These are phyloP conservation scores for Ophiocordyceps camponoti-rufipedis DNA, from an alignment of 2,329 filamentous ascomycete genomes.

Conservation along the genomic window DNA sequence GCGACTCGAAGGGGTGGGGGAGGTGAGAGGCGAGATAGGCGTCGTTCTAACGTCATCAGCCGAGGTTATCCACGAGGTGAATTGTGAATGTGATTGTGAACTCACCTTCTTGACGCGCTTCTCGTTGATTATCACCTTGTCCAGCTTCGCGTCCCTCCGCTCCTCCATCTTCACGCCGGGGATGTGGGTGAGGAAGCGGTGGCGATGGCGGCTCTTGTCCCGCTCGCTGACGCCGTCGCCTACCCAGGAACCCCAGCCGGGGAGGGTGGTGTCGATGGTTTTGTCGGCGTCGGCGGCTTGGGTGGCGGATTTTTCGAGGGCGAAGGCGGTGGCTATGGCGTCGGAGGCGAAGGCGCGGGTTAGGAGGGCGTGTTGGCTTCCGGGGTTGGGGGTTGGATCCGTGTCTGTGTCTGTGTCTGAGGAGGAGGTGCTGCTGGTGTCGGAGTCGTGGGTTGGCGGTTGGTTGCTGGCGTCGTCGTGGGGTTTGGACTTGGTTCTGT, in stretches of 20 bases:
- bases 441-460: conserved; percentile 14
- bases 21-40: conserved; percentile 73
- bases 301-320: conserved; percentile 55
- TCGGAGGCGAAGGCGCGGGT: conserved; percentile 77
- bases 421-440: conserved; percentile 35
- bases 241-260: conserved; percentile 87
- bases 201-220: conserved; percentile 44
- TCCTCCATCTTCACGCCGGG: conserved; percentile 60
- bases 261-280: conserved; percentile 65
- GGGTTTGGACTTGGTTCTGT: conserved; percentile 5
- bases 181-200: conserved; percentile 43
- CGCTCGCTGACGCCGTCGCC: conserved; percentile 64
- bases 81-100: too few species aligned
- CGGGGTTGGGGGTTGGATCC: too few species aligned
- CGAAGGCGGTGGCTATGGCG: conserved; percentile 67
- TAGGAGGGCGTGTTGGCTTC: conserved; percentile 43
- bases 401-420: too few species aligned
- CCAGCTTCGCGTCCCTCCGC: conserved; percentile 65
- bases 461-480: conserved; percentile 19
- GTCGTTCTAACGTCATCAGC: conserved; percentile 37
- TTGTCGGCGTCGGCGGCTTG: conserved; percentile 68
- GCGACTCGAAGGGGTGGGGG: conserved; percentile 78
- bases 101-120: conserved; percentile 71
- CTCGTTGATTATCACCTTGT: conserved; percentile 82
- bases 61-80: too few species aligned